Conservation (phyloP, 106 monocot species). For the Agapanthus africanus region DNA sequence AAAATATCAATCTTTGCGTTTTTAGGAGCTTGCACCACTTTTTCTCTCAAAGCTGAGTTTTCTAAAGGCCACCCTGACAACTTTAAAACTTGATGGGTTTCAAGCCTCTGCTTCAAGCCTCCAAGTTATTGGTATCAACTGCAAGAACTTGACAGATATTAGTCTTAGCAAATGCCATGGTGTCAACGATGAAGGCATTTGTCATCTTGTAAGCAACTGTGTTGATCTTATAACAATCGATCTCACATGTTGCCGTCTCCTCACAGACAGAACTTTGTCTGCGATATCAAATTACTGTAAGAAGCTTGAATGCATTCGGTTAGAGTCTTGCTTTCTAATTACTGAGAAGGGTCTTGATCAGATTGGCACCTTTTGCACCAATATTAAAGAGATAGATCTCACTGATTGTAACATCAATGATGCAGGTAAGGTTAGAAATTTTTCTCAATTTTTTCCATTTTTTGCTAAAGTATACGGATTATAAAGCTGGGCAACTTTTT, state of each 20-base stretch:
- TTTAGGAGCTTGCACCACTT: constrained; percentile 38
- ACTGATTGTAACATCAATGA: constrained; percentile 73
- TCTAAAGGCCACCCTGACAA: constrained; percentile 27
- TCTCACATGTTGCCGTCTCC: constrained; percentile 68
- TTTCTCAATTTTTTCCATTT: no score
- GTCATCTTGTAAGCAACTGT: constrained; percentile 40
- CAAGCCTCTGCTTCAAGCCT: constrained; percentile 45
- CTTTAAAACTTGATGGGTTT: constrained; percentile 57
- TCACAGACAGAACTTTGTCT: constrained; percentile 50
- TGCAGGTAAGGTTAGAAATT: constrained; percentile 32
- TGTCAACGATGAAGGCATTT: constrained; percentile 64
- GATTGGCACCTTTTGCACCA: constrained; percentile 33
- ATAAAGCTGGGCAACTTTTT: no score
- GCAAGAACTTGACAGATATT: constrained; percentile 68
- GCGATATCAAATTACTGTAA: constrained; percentile 47
- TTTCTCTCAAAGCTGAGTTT: constrained; percentile 53
- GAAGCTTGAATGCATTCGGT: constrained; percentile 34
- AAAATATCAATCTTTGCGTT: no score
- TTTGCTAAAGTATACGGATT: no score
- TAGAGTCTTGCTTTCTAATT: constrained; percentile 70
- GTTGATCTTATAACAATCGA: constrained; percentile 42
- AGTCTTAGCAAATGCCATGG: constrained; percentile 75
- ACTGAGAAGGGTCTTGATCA: constrained; percentile 60
- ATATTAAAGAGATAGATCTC: constrained; percentile 74
- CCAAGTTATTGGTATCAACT: constrained; percentile 32